Base-by-base conservation (phyloP, 1,284 basidiomycete genomes). In the Papiliotrema laurentii region DNA sequence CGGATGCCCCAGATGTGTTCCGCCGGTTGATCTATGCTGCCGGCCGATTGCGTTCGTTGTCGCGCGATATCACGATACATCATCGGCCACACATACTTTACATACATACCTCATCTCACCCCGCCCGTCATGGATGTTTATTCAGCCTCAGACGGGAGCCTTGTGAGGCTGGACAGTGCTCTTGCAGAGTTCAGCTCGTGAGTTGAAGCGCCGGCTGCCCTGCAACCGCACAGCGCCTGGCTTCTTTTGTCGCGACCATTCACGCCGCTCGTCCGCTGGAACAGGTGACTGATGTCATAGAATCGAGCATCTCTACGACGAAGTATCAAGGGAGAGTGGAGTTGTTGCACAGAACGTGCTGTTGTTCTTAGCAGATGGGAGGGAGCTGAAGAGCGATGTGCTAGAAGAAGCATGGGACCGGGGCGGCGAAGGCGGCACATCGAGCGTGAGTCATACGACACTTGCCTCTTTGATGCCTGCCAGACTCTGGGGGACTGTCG, bases 361-460 rank as follows among this genome's bases (percentile, higher is more conserved):
- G 27, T 54, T 72, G n/a, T 72, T 72, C 51, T 53, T 68, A 27
- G 64, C 66, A 21, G 68, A 72, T 51, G 70, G 67, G 7, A 40
- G 66, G 42, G 67, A 72, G 48, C 46, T 72, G 16, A 57, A 54
- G 45, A 51, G 57, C 5, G 58, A 66, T 25, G 55, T 68, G n/a
- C 48, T 72, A 27, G 52, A 64, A 38, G 62, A 67, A 44, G 47
- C 59, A 7, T 66, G 63, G 65, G 67, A 63, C 43, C 52, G 64
- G 38, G 66, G 68, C 35, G 68, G 65, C 7, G 55, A 61, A 43
- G 66, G 62, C 19, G 51, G 35, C 1, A 49, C 51, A n/a, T 61
- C 58, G 11, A 37, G 47, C 26, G 64, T 62, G 40, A 47, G 59
- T 56, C 16, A 22, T 19, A 24, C n/a, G 13, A 18, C 13, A 4